Evolutionary conservation across 768 basidiomycete species (phyloP), one percentile per base, ranked within the genome.

Genomic region (Podaxis sp.): DNA sequence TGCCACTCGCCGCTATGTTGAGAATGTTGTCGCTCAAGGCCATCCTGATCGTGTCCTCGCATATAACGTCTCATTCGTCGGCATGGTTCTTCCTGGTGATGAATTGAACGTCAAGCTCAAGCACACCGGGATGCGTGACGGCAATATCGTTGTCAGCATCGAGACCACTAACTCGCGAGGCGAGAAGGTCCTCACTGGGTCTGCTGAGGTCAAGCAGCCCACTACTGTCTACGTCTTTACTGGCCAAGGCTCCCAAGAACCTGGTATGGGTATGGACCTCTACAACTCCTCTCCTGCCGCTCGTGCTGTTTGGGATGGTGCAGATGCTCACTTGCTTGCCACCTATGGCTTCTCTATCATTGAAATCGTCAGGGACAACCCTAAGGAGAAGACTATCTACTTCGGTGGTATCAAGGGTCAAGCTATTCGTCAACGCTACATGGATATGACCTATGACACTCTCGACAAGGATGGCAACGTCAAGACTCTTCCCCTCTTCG

Each of bases 371-470:
- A 96, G 96, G 79, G 91, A 96, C 74, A 98, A 99, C 74, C 96
- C 96, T 20, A 97, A 95, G 82, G 88, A 92, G 76, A 95, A 98
- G 82, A 99, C 95, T 0, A 90, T 99, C 68, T 96, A 99, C 76
- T 99, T 99, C 67, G 97, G 97, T 81, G 97, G 97, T 73, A 93
- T 99, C 76, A 98, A 98, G 78, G 97, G 97, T 44, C 96, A 99
- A 73, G 96, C 89, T 2, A 99, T 99, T 66, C 92, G 97, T 30
- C 92, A 96, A 70, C 88, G 97, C n/a, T 99, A 99, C 78, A 99
- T 99, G 94, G 95, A 96, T 68, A 97, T 99, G 91, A 91, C 92
- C 4, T 99, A 98, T 79, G 96, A 98, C 72, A 89, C 95, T 0
- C 90, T 93, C 84, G 96, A 97, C 77, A 94, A 93, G 78, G 95